Base-by-base conservation (phyloP, 768 basidiomycete species). In the Leccinellum albellum region DNA sequence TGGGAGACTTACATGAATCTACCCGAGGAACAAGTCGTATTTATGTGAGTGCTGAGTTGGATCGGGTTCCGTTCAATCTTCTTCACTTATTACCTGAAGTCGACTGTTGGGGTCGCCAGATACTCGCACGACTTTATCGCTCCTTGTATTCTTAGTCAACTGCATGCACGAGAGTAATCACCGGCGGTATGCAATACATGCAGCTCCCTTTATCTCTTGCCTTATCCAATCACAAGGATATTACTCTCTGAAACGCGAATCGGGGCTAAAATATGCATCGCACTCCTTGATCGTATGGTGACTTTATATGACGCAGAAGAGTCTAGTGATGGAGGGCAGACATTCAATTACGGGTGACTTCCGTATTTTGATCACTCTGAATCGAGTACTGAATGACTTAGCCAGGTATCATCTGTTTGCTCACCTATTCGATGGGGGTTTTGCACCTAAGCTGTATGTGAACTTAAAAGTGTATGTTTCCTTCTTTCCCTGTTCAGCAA, bases 271-370 rank as follows among this genome's bases (percentile, higher is more conserved):
- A 77, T 93, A 68, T 87, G 86, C 64, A 76, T 90, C 33, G 73
- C 76, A 3, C 72, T 95, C 32, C 73, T 95, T 14, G 89, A 91
- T 66, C 78, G 78, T 52, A 84, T 94, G 79, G 82, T 86, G n/a
- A 73, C 73, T 49, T 76, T 88, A 33, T 85, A 84, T 62, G 89
- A 94, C 37, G 81, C 79, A 4, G 82, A 85, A 51, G 85, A 89
- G 50, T 76, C 79, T 10, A 83, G 76, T 35, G 83, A 87, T 48
- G 84, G 79, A 10, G 85, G 81, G 13, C 81, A 82, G 56, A 82
- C 86, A 20, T 95, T 94, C 66, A 85, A 91, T 58, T 77, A 91
- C 46, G 89, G 87, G 91, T 91, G 64, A 66, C 76, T 57, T 40
- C 46, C 26, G 49, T 12, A 31, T 46, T 13, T 0, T 15, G 24